Evolutionary conservation across 2,329 filamentous ascomycete genomes (phyloP).

Genomic region (Calonectria crousiana): DNA sequence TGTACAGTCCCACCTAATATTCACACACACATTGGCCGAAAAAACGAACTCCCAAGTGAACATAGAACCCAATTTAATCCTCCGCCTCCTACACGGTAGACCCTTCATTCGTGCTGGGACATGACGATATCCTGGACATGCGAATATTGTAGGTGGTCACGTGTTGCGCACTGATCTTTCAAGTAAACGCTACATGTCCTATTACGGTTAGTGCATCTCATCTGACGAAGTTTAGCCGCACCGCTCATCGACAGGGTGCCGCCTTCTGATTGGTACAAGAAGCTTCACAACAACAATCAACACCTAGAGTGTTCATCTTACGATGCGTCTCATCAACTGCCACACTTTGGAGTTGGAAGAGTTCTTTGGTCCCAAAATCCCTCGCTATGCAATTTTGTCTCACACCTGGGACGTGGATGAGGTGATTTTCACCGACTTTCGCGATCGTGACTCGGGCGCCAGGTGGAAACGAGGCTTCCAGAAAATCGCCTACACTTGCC

Average conservation of each 20-base stretch:
- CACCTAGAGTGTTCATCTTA: neutral
- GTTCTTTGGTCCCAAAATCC: neutral
- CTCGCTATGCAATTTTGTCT: conserved; percentile 13
- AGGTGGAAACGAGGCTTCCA: conserved; percentile 1
- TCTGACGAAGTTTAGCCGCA: neutral
- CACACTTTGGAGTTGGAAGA: neutral
- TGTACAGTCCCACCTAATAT: neutral
- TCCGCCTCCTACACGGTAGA: neutral
- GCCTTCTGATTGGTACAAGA: neutral
- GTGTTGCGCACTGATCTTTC: neutral
- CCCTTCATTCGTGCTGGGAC: neutral
- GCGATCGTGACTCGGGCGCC: neutral
- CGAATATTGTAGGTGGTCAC: neutral
- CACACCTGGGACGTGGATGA: conserved; percentile 23
- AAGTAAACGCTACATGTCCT: neutral
- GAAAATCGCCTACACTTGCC: conserved; percentile 8
- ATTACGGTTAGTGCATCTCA: neutral
- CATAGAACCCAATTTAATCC: neutral
- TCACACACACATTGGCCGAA: neutral
- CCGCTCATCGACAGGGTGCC: neutral
- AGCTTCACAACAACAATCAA: neutral
- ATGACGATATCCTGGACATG: too few relatives aligned
- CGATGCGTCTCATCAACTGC: neutral
- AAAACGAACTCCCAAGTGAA: neutral
- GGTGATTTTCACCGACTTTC: conserved; percentile 1